Evolutionary conservation across 768 basidiomycete genomes (phyloP).

Genomic region (Tulasnella sp.): DNA sequence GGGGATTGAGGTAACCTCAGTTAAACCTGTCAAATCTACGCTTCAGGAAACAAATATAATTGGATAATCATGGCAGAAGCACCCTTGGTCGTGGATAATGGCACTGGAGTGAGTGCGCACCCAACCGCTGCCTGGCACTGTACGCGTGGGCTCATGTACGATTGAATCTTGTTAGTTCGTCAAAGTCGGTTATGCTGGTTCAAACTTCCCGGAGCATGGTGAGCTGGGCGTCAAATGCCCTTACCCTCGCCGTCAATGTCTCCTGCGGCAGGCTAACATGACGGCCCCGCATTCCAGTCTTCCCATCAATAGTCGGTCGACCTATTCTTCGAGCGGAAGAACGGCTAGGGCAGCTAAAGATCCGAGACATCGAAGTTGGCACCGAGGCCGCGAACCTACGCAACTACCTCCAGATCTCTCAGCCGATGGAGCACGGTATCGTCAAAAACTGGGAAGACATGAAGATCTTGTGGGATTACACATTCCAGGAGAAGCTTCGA

Average conservation of each 20-base stretch:
- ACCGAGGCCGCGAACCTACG: slow-evolving; percentile 94
- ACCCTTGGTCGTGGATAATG: slow-evolving; percentile 81
- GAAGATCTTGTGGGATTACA: slow-evolving; percentile 97
- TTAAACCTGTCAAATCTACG: neutral
- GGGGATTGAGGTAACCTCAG: neutral
- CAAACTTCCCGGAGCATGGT: slow-evolving; percentile 96
- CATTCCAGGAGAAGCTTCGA: slow-evolving; percentile 91
- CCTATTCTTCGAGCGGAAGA: slow-evolving; percentile 98
- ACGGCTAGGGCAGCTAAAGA: slow-evolving; percentile 76
- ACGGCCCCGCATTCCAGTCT: slow-evolving; percentile 54
- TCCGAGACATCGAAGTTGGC: slow-evolving; percentile 98
- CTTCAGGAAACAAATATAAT: neutral
- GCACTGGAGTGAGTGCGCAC: slow-evolving; percentile 66
- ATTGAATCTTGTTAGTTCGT: slow-evolving; percentile 64
- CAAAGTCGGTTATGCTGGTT: slow-evolving; percentile 86
- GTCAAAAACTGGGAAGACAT: slow-evolving; percentile 99
- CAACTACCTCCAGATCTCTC: slow-evolving; percentile 92
- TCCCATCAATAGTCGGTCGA: slow-evolving; percentile 93
- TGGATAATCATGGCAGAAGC: slow-evolving; percentile 25
- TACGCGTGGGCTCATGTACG: neutral
- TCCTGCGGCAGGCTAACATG: neutral
- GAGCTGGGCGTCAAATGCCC: slow-evolving; percentile 33
- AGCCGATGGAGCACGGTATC: slow-evolving; percentile 99
- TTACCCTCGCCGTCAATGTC: neutral
- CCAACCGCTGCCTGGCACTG: slow-evolving; percentile 23